phyloP scores from a whole-genome alignment of 345 rosid species.

The Melaleuca quinquenervia region DNA sequence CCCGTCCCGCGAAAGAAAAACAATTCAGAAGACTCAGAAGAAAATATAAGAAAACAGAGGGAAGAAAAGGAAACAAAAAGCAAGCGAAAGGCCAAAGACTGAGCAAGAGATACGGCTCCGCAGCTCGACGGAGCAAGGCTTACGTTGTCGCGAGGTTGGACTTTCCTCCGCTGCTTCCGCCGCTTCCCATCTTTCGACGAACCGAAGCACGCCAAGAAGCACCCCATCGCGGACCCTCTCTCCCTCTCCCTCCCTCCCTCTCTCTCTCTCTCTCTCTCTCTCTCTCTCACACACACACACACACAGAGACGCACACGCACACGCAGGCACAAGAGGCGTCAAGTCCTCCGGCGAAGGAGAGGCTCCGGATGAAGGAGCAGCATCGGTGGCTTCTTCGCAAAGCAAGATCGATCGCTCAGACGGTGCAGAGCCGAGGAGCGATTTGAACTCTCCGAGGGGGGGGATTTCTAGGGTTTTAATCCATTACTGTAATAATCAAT shows the following conservation, averaged over 20 bases:
- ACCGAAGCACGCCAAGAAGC: slow-evolving; percentile 84
- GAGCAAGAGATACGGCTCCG: background rate
- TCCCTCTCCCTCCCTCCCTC: background rate
- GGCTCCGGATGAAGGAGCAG: background rate
- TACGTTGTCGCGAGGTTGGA: slow-evolving; percentile 41
- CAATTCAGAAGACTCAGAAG: background rate
- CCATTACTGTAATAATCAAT: background rate
- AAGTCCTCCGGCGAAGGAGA: background rate
- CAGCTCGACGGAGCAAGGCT: background rate
- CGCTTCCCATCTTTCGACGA: slow-evolving; percentile 57
- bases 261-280: background rate
- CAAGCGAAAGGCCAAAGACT: background rate
- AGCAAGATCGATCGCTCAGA: background rate
- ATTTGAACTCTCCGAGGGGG: background rate
- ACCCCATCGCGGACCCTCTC: slow-evolving; percentile 38
- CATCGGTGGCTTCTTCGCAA: background rate
- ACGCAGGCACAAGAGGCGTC: background rate
- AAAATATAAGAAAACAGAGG: background rate
- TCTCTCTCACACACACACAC: background rate
- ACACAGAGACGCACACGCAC: background rate
- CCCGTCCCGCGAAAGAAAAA: background rate
- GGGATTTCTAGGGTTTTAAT: background rate
- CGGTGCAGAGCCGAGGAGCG: background rate
- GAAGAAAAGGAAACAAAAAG: background rate
- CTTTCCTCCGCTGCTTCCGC: slow-evolving; percentile 20